Evolutionary conservation across 2,329 filamentous ascomycete species (phyloP), one percentile per base, ranked within the genome.

Genomic region (Alternaria gaisen): DNA sequence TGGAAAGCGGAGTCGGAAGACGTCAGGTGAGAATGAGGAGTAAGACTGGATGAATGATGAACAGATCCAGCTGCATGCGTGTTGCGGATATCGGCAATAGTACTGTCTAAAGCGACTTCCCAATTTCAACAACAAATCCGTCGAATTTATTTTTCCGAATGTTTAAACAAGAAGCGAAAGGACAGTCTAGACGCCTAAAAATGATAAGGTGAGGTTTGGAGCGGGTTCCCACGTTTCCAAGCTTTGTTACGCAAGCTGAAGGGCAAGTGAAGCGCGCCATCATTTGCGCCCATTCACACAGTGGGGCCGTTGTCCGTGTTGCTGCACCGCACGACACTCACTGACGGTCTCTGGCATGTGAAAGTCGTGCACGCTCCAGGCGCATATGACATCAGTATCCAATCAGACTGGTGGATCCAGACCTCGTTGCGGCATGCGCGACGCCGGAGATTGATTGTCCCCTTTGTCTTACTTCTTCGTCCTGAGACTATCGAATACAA

Each of bases 271-370:
- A 64, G 60, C 60, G 60, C 57, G 40, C 44, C 51, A 47, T 56
- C 43, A 46, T 40, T 47, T 59, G 56, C 51, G 43, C 53, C 34
- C 54, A 22, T 50, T 50, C 40, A 34, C 20, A 50, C 3, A 38
- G 63, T 64, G 63, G 63, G 63, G 63, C 63, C 63, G 58, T 55
- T 46, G 30, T 65, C 60, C 60, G 60, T 65, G 44, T 55, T 52
- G 34, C 53, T 44, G 36, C 40, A 38, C 41, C 43, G 30, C 54
- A 36, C 36, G 36, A 41, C 34, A 56, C 47, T 10, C 11, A 22
- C 18, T 34, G 46, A 24, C 32, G 4, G 28, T 40, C 18, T 34
- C 52, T 56, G 40, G 30, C 63, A 66, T 66, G 63, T 66, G 63
- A 66, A 66, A 66, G 52, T 52, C 18, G 52, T 36, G 18, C 61